These are phyloP conservation scores for Talaromyces funiculosus DNA, from an alignment of 2,329 filamentous ascomycete species.

Conservation along the genomic window DNA sequence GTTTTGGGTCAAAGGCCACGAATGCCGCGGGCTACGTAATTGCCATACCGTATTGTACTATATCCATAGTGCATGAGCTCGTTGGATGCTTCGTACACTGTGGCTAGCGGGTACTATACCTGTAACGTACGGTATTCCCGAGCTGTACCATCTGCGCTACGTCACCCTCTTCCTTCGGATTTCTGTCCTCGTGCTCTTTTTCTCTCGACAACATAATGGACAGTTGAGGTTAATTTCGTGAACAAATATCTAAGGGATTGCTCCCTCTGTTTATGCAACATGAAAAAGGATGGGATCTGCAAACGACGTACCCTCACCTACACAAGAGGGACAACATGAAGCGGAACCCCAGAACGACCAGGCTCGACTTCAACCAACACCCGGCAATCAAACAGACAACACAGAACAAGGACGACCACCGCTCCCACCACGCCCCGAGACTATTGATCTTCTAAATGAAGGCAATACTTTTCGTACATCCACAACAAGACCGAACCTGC, in stretches of 20 bases:
- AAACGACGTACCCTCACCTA: conserved; percentile 13
- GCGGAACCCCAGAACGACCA: background rate
- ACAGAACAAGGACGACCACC: conserved; percentile 38
- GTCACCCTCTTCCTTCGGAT: background rate
- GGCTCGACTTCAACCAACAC: conserved; percentile 10
- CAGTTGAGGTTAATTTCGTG: background rate
- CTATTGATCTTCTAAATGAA: conserved; percentile 32
- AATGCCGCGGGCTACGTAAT: conserved; percentile 6
- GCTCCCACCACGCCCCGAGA: conserved; percentile 43
- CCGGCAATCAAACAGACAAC: conserved; percentile 20
- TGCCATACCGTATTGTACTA: background rate
- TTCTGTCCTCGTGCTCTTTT: background rate
- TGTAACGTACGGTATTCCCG: background rate
- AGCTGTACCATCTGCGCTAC: background rate
- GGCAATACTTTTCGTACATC: conserved; percentile 26
- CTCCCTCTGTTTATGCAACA: background rate
- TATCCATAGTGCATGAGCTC: no score
- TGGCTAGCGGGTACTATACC: background rate
- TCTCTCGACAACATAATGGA: background rate
- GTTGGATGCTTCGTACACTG: no score
- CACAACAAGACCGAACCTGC: conserved; percentile 30
- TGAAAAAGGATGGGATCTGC: conserved; percentile 12
- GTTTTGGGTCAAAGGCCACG: conserved; percentile 20
- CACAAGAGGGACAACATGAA: conserved; percentile 12
- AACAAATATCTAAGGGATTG: background rate